phyloP scores from a whole-genome alignment of 106 monocot genomes.

The Phalaenopsis equestris region DNA sequence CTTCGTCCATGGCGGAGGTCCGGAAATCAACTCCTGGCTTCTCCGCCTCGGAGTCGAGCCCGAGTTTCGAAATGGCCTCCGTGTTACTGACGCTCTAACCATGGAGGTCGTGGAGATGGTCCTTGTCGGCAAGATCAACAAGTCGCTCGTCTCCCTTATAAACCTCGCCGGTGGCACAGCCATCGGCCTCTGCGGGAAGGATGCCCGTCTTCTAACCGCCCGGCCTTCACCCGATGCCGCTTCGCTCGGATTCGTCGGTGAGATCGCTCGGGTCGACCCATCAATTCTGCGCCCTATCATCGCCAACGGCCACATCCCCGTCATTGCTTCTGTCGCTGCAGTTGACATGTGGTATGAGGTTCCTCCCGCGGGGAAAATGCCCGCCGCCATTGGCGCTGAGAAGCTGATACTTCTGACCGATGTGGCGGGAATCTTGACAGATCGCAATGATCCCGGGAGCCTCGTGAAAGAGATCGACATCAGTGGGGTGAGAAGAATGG shows the following conservation, averaged over 20 bases:
- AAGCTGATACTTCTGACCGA: constrained; percentile 86
- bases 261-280: constrained; percentile 62
- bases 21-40: constrained; percentile 88
- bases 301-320: constrained; percentile 58
- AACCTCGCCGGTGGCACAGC: constrained; percentile 72
- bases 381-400: constrained; percentile 80
- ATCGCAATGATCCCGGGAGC: constrained; percentile 52
- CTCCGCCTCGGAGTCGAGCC: constrained; percentile 53
- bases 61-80: constrained; percentile 74
- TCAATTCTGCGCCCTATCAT: constrained; percentile 53
- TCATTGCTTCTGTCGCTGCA: constrained; percentile 84
- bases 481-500: constrained; percentile 59
- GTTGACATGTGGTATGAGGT: constrained; percentile 86
- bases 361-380: constrained; percentile 82
- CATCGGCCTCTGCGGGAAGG: constrained; percentile 82
- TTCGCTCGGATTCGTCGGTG: constrained; percentile 83
- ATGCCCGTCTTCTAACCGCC: constrained; percentile 70
- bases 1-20: constrained; percentile 87
- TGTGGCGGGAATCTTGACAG: constrained; percentile 70
- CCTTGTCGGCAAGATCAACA: constrained; percentile 90
- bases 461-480: constrained; percentile 78
- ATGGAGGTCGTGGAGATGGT: constrained; percentile 99
- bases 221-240: constrained; percentile 55
- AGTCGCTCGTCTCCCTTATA: constrained; percentile 75
- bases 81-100: constrained; percentile 82